A percentile compares a stretch with the other conserved stretches of the same genome.
Conservation (phyloP, 23 red algal species). For the Gracilaria caudata region DNA sequence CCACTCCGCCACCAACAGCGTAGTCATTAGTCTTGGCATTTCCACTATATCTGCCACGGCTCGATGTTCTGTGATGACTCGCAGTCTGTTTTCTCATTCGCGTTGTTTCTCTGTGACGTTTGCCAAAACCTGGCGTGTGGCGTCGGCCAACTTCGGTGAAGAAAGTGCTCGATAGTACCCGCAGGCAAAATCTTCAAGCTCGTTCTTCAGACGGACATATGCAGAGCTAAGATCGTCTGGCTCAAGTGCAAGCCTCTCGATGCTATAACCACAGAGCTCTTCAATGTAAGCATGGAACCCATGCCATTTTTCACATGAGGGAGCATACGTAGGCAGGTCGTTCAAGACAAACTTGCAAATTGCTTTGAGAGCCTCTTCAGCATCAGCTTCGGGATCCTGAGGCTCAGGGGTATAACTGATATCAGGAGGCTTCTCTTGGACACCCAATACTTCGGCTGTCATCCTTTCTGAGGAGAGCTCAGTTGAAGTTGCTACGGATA, state of each 20-base stretch:
- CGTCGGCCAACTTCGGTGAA: slow-evolving; percentile 60
- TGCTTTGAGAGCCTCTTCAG: slow-evolving; percentile 55
- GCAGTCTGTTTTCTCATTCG: slow-evolving; percentile 37
- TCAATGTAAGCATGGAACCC: slow-evolving; percentile 71
- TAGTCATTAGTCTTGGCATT: slow-evolving; percentile 74
- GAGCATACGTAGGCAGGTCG: slow-evolving; percentile 30
- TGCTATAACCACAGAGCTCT: slow-evolving; percentile 68
- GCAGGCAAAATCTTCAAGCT: slow-evolving; percentile 75
- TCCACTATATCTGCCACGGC: slow-evolving; percentile 72
- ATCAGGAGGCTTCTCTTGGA: slow-evolving; percentile 9
- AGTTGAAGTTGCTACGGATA: not conserved
- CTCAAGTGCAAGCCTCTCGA: slow-evolving; percentile 58
- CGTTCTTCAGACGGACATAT: slow-evolving; percentile 36
- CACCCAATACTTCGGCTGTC: slow-evolving; percentile 8
- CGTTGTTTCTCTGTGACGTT: slow-evolving; percentile 49
- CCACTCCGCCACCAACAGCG: slow-evolving; percentile 53
- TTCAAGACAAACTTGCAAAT: slow-evolving; percentile 49
- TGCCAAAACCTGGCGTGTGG: slow-evolving; percentile 59
- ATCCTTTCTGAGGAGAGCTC: not conserved
- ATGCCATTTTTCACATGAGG: slow-evolving; percentile 45
- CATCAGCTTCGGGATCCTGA: slow-evolving; percentile 60
- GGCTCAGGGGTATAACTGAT: not conserved
- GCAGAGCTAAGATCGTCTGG: slow-evolving; percentile 57
- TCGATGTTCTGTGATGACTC: slow-evolving; percentile 55
- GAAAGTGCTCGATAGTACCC: slow-evolving; percentile 79